Percentiles rank a stretch among this genome's conserved stretches.
Evolutionary conservation across 352 stramenopile genomes (phyloP).

Genomic region (Globisporangium perplexum): DNA sequence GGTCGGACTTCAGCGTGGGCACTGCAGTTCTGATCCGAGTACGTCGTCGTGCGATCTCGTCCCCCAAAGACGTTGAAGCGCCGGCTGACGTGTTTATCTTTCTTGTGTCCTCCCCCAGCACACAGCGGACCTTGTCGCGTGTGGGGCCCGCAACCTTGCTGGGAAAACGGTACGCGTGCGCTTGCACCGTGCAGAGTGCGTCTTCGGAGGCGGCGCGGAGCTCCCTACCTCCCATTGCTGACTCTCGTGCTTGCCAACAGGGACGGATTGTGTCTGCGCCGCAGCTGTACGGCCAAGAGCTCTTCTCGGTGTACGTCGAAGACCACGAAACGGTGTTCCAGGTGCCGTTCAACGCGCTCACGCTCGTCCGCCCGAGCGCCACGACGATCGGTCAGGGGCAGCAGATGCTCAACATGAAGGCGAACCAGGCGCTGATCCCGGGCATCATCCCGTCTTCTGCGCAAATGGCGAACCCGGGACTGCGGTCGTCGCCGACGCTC

Average conservation of each 20-base stretch:
- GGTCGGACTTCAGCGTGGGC: constrained; percentile 61
- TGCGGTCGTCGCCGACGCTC: constrained; percentile 22
- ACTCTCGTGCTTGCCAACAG: constrained; percentile 2
- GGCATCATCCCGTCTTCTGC: constrained; percentile 10
- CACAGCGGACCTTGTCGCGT: constrained; percentile 66
- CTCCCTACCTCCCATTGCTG: too few species aligned
- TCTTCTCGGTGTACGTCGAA: constrained; percentile 82
- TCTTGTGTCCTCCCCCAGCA: constrained; percentile 22
- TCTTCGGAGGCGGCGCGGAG: background rate
- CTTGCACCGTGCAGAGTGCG: too few species aligned
- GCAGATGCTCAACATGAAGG: constrained; percentile 29
- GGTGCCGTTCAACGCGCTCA: constrained; percentile 73
- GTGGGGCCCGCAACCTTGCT: constrained; percentile 64
- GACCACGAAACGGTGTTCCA: constrained; percentile 79
- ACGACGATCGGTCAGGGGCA: constrained; percentile 35
- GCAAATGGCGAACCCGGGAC: constrained; percentile 17
- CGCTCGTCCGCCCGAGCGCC: constrained; percentile 32
- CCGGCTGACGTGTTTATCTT: background rate
- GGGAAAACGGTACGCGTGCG: constrained; percentile 41
- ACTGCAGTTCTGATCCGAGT: constrained; percentile 68
- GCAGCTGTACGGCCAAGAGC: constrained; percentile 72
- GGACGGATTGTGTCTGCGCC: constrained; percentile 67
- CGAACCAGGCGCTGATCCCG: constrained; percentile 25
- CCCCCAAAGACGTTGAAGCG: background rate
- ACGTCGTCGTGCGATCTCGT: constrained; percentile 12